Evolutionary conservation across 768 basidiomycete species (phyloP).

Genomic region (Podaxis rugospora): DNA sequence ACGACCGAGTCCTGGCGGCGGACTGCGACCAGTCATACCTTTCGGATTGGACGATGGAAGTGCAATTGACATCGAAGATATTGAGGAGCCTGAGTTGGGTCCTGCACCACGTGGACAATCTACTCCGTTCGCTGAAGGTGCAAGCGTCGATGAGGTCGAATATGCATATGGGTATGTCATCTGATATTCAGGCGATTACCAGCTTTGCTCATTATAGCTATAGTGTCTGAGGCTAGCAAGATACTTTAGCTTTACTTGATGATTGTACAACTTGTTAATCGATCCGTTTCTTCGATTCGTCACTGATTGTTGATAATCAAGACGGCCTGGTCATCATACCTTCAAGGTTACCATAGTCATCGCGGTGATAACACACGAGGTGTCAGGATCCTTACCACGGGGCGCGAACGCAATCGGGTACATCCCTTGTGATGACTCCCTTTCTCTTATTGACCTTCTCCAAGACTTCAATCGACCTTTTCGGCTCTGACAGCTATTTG

Average conservation of each 20-base stretch:
- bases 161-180: constrained; percentile 75
- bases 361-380: not conserved
- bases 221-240: constrained; percentile 5
- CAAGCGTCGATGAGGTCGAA: constrained; percentile 87
- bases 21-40: constrained; percentile 76
- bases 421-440: not conserved
- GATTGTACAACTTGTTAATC: not conserved
- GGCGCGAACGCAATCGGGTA: not conserved
- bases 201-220: not conserved
- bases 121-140: constrained; percentile 73
- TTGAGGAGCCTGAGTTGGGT: constrained; percentile 67
- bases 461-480: not conserved
- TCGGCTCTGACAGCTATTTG: not conserved
- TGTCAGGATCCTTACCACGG: not conserved
- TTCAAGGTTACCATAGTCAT: not conserved
- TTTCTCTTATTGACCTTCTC: not conserved
- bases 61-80: constrained; percentile 73
- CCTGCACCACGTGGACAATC: constrained; percentile 73
- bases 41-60: constrained; percentile 73
- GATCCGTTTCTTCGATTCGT: not conserved
- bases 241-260: not conserved
- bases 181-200: not conserved
- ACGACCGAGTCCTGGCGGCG: constrained; percentile 78
- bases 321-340: not conserved
- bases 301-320: not conserved